Conservation (phyloP, 2,329 filamentous ascomycete species). For the Botryosphaeria dothidea region DNA sequence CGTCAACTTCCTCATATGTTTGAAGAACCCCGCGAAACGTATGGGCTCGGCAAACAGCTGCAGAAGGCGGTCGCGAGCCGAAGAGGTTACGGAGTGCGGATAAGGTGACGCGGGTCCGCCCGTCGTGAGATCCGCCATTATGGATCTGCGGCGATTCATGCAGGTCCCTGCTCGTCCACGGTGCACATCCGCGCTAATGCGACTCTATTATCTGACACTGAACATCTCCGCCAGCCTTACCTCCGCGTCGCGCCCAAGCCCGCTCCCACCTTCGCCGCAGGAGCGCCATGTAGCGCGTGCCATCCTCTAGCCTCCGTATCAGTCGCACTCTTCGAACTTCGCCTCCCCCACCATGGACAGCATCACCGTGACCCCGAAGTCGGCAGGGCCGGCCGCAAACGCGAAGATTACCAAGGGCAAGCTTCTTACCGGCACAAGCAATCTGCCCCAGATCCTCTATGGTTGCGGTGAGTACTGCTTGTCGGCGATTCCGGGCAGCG, state of each 20-base stretch:
- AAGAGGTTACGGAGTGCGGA: neutral
- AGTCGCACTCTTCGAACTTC: neutral
- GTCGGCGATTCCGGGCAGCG: neutral
- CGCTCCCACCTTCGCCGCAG: neutral
- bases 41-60: neutral
- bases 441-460: conserved; percentile 43
- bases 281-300: conserved; percentile 18
- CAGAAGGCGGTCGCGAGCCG: neutral
- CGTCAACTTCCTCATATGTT: too few species aligned
- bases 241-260: neutral
- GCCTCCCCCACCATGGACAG: conserved; percentile 29
- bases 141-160: conserved; percentile 18
- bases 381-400: conserved; percentile 28
- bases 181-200: conserved; percentile 12
- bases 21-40: too few species aligned
- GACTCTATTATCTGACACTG: conserved; percentile 16
- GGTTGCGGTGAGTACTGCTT: conserved; percentile 38
- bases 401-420: conserved; percentile 38
- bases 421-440: conserved; percentile 36
- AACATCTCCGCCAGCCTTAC: neutral
- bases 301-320: conserved; percentile 1
- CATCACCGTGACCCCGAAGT: conserved; percentile 41
- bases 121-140: conserved; percentile 8
- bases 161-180: conserved; percentile 14
- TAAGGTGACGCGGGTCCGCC: conserved; percentile 10